These are phyloP conservation scores for Mycena belliarum DNA, from an alignment of 768 basidiomycete species.

Conservation along the genomic window DNA sequence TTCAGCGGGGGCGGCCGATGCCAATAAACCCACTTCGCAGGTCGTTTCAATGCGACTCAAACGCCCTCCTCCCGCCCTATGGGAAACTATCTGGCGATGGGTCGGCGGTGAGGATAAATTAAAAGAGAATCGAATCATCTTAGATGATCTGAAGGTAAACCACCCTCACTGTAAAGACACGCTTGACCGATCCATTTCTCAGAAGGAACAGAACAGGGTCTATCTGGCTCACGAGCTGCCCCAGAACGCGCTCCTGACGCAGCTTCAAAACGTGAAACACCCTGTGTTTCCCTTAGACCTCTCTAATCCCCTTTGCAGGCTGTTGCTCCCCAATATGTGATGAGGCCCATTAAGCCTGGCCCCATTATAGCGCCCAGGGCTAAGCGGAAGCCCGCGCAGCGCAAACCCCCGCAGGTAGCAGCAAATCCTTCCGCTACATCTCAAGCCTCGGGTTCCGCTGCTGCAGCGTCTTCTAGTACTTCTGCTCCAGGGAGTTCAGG, in stretches of 20 bases:
- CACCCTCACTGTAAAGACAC: not conserved
- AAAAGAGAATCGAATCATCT: slow-evolving; percentile 45
- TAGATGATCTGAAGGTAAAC: slow-evolving; percentile 43
- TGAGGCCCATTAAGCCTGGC: slow-evolving; percentile 61
- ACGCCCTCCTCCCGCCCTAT: slow-evolving; percentile 47
- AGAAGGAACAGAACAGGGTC: slow-evolving; percentile 46
- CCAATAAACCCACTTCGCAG: slow-evolving; percentile 24
- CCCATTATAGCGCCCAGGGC: slow-evolving; percentile 30
- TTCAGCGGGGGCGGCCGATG: slow-evolving; percentile 10
- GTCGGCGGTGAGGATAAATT: slow-evolving; percentile 56
- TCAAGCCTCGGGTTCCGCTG: slow-evolving; percentile 7
- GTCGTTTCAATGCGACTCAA: slow-evolving; percentile 51
- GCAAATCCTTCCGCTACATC: slow-evolving; percentile 29
- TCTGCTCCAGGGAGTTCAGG: not conserved
- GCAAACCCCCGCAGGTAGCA: slow-evolving; percentile 33
- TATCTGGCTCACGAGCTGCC: slow-evolving; percentile 62
- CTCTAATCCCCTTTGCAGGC: slow-evolving; percentile 33
- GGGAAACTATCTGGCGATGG: slow-evolving; percentile 65
- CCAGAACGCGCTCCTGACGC: slow-evolving; percentile 54
- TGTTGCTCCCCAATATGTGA: slow-evolving; percentile 46
- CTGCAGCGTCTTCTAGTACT: not conserved
- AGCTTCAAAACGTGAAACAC: slow-evolving; percentile 55
- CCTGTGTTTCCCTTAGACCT: not conserved
- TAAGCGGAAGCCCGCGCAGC: slow-evolving; percentile 30
- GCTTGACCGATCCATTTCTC: not conserved